Conservation (phyloP, 2,329 filamentous ascomycete species). For the Fusarium stilboides region DNA sequence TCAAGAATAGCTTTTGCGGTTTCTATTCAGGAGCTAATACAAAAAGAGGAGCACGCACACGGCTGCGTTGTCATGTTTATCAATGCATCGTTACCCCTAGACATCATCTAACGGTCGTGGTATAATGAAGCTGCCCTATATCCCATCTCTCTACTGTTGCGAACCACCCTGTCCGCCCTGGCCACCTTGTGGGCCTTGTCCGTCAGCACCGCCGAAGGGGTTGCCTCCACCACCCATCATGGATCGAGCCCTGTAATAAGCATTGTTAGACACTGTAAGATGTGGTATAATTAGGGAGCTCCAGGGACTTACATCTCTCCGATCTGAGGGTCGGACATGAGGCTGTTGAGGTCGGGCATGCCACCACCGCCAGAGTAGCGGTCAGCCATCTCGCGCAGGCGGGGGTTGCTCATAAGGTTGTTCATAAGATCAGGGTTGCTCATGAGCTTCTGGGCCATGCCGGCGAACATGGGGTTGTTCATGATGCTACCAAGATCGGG, state of each 20-base stretch:
- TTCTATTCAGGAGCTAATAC: conserved; percentile 42
- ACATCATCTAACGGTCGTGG: conserved; percentile 35
- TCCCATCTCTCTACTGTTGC: conserved; percentile 42
- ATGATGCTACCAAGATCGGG: conserved; percentile 90
- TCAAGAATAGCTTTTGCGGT: conserved; percentile 31
- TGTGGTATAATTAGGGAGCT: background rate
- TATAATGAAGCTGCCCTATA: conserved; percentile 42
- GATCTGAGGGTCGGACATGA: conserved; percentile 95
- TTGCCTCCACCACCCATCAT: conserved; percentile 60
- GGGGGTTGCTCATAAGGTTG: conserved; percentile 95
- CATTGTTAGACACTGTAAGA: conserved; percentile 7
- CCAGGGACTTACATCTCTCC: conserved; percentile 85
- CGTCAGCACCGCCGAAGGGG: conserved; percentile 50
- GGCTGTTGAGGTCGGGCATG: conserved; percentile 86
- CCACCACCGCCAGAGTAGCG: conserved; percentile 83
- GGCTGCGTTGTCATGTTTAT: conserved; percentile 41
- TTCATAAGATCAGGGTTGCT: conserved; percentile 93
- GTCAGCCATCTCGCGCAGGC: conserved; percentile 88
- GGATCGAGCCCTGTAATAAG: conserved; percentile 59
- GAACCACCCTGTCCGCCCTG: conserved; percentile 45
- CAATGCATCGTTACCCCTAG: conserved; percentile 38
- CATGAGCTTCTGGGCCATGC: conserved; percentile 98
- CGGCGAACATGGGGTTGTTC: conserved; percentile 98
- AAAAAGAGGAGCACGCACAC: conserved; percentile 25
- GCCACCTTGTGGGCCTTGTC: conserved; percentile 14